Conservation (phyloP, 257 asterid genomes). For the Penstemon barbatus region DNA sequence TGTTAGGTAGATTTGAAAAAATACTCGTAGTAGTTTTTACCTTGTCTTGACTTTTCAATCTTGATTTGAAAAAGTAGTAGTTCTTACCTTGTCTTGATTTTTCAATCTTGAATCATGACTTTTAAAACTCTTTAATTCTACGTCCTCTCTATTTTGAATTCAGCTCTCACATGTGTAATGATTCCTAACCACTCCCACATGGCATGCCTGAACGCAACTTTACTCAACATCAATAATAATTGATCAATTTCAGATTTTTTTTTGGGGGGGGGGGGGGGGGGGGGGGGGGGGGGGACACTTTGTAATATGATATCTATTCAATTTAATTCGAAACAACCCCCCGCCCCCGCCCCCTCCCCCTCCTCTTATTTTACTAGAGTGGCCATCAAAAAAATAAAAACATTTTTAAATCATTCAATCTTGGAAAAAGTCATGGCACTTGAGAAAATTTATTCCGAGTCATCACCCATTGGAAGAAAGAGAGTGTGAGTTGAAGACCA, state of each 20-base stretch:
- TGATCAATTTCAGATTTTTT: constrained; percentile 28
- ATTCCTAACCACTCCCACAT: constrained; percentile 46
- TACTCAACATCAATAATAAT: constrained; percentile 42
- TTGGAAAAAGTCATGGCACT: constrained; percentile 21
- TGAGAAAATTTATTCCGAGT: constrained; percentile 13
- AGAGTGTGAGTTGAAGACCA: background rate
- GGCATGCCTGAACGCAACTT: constrained; percentile 47
- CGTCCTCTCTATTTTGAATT: too few species aligned
- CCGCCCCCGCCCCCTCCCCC: background rate
- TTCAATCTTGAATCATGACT: too few species aligned
- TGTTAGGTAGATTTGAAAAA: too few species aligned
- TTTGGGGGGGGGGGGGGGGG: constrained; percentile 2
- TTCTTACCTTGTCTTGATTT: too few species aligned
- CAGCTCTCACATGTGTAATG: constrained; percentile 19
- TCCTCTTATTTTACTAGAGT: constrained; percentile 8
- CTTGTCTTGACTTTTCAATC: too few species aligned
- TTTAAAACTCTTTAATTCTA: too few species aligned
- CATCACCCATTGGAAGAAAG: constrained; percentile 4
- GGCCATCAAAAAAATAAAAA: constrained; percentile 3
- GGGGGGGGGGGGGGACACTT: constrained; percentile 16
- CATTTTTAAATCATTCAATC: constrained; percentile 6
- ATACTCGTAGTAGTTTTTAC: too few species aligned
- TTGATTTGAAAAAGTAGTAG: too few species aligned
- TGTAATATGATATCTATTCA: background rate
- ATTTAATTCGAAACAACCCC: background rate